Percentiles rank a stretch among this genome's conserved stretches.
These are phyloP conservation scores for Crithidia fasciculata DNA, from an alignment of 208 protist genomes.

Conservation along the genomic window DNA sequence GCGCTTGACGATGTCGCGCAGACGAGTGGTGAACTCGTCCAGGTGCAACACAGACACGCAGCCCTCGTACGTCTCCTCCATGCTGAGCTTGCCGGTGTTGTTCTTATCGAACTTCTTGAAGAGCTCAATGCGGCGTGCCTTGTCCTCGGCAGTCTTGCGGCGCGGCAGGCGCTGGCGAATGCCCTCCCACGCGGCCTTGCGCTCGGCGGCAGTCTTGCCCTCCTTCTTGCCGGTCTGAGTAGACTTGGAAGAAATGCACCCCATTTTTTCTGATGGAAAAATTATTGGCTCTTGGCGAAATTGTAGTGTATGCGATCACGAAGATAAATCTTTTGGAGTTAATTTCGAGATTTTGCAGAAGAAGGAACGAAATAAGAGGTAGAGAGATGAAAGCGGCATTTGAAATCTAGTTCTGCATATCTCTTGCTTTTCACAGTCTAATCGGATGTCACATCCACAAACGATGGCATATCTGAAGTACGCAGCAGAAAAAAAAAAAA, in stretches of 20 bases:
- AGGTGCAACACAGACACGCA: slow-evolving; percentile 56
- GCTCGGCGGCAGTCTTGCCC: slow-evolving; percentile 42
- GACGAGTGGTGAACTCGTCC: slow-evolving; percentile 65
- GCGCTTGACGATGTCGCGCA: slow-evolving; percentile 77
- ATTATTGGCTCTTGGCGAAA: slow-evolving; percentile 11
- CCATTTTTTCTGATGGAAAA: slow-evolving; percentile 23
- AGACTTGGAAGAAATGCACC: slow-evolving; percentile 30
- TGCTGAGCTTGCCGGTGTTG: slow-evolving; percentile 49
- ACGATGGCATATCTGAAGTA: too few relatives aligned
- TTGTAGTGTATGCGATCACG: slow-evolving; percentile 11
- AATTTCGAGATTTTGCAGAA: background rate
- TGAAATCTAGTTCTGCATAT: too few relatives aligned
- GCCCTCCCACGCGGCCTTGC: slow-evolving; percentile 52
- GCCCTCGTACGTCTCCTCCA: slow-evolving; percentile 68
- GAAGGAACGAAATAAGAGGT: background rate
- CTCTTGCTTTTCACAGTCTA: too few relatives aligned
- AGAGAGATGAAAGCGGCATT: background rate
- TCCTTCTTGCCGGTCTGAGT: slow-evolving; percentile 31
- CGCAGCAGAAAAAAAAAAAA: too few relatives aligned
- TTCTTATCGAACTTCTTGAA: slow-evolving; percentile 80
- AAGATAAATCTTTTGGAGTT: background rate
- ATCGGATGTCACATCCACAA: too few relatives aligned
- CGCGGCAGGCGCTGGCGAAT: slow-evolving; percentile 41
- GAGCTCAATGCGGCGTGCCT: slow-evolving; percentile 61
- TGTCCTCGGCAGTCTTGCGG: slow-evolving; percentile 42